Conservation (phyloP, 1,284 basidiomycete genomes). For the Exobasidium cylindrosporum region DNA sequence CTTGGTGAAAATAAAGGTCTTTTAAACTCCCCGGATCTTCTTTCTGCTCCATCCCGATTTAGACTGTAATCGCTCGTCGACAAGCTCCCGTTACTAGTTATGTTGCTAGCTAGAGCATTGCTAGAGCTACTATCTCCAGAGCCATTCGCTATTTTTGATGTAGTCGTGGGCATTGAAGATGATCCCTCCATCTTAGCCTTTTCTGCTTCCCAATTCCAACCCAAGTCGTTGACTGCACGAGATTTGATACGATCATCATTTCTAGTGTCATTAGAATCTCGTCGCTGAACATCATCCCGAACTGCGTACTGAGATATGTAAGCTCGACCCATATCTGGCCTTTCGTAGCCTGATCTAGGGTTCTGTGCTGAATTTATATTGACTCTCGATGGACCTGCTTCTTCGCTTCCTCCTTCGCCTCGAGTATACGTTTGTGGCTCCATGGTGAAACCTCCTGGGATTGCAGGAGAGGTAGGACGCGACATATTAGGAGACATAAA, state of each 20-base stretch:
- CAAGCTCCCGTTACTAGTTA: not conserved
- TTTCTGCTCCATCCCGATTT: not conserved
- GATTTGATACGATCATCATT: conserved; percentile 14
- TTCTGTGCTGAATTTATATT: not conserved
- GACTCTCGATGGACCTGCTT: not conserved
- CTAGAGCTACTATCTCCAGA: not conserved
- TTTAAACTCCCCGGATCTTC: not conserved
- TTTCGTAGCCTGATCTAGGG: not conserved
- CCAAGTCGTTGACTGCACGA: conserved; percentile 5
- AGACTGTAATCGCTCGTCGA: not conserved
- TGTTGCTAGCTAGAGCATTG: not conserved
- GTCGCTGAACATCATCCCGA: not conserved
- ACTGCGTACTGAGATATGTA: too few species aligned
- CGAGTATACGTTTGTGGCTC: not conserved
- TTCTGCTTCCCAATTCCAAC: conserved; percentile 17
- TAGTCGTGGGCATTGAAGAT: not conserved
- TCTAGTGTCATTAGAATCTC: not conserved
- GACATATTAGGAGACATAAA: too few species aligned
- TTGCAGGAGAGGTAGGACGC: not conserved
- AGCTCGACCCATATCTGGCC: not conserved
- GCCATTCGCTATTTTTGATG: not conserved
- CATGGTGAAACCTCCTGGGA: not conserved
- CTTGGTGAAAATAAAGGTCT: not conserved
- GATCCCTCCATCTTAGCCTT: conserved; percentile 4
- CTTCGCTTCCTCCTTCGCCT: not conserved